These are phyloP conservation scores for Avena atlantica DNA, from an alignment of 176 grass and related monocot species.

Conservation along the genomic window DNA sequence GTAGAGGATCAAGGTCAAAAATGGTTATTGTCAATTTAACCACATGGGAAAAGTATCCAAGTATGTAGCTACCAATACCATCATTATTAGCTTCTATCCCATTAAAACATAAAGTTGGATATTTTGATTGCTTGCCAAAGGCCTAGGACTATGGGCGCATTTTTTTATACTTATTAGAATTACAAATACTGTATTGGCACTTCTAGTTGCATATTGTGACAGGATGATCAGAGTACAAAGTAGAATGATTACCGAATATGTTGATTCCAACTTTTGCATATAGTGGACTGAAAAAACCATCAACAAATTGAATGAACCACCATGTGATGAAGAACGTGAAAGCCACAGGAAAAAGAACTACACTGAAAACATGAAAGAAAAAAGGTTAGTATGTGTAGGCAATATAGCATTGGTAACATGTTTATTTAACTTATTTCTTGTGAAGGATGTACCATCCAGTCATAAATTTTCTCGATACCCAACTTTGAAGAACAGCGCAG, in stretches of 20 bases:
- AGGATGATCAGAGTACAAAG: neutral
- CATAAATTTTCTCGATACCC: slow-evolving; percentile 99
- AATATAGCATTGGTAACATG: slow-evolving; percentile 22
- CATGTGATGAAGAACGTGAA: slow-evolving; percentile 98
- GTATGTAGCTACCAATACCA: neutral
- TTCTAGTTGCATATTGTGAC: neutral
- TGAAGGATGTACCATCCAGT: slow-evolving; percentile 84
- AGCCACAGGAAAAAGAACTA: slow-evolving; percentile 98
- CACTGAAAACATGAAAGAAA: slow-evolving; percentile 55
- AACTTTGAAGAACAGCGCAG: slow-evolving; percentile 97
- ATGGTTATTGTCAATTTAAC: neutral
- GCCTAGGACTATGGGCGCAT: neutral
- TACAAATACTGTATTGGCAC: neutral
- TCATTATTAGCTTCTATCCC: neutral
- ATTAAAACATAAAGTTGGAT: slow-evolving; percentile 17
- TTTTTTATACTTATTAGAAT: slow-evolving; percentile 1
- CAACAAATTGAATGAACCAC: slow-evolving; percentile 99
- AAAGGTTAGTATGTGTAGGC: neutral
- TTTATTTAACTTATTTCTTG: slow-evolving; percentile 24
- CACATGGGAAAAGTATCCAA: neutral
- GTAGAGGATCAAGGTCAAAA: slow-evolving; percentile 9
- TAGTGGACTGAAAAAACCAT: slow-evolving; percentile 98
- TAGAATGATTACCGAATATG: slow-evolving; percentile 80
- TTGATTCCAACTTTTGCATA: slow-evolving; percentile 87
- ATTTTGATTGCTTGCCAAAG: neutral